Evolutionary conservation across 495 filamentous ascomycete genomes (phyloP).

Genomic region (Penicillium diatomitis): DNA sequence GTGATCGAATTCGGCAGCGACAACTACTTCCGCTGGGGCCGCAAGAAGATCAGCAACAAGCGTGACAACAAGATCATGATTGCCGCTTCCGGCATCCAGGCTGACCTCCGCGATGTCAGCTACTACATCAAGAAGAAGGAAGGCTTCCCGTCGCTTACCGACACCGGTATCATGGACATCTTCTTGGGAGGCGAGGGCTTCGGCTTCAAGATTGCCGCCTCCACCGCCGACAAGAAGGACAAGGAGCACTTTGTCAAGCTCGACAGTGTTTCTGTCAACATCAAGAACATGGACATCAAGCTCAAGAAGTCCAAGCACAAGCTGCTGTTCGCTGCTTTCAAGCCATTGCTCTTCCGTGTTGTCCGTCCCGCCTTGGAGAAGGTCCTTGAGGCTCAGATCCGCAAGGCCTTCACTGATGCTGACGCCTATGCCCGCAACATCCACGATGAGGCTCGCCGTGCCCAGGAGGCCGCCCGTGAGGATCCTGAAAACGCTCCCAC

Average conservation of each 20-base stretch:
- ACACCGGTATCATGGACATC: slow-evolving; percentile 85
- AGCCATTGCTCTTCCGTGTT: slow-evolving; percentile 76
- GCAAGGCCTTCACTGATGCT: slow-evolving; percentile 60
- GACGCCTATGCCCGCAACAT: slow-evolving; percentile 66
- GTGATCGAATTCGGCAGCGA: slow-evolving; percentile 83
- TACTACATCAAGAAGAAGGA: slow-evolving; percentile 96
- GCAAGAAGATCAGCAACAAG: slow-evolving; percentile 73
- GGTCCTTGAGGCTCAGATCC: slow-evolving; percentile 80
- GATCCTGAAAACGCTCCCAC: slow-evolving; percentile 72
- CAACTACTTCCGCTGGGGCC: slow-evolving; percentile 93
- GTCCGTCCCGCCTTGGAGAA: slow-evolving; percentile 78
- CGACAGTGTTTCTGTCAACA: slow-evolving; percentile 73
- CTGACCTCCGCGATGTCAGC: slow-evolving; percentile 59
- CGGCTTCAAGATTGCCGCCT: slow-evolving; percentile 84
- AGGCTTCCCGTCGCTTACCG: slow-evolving; percentile 85
- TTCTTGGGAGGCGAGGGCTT: slow-evolving; percentile 81
- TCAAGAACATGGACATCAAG: slow-evolving; percentile 83
- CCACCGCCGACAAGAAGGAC: slow-evolving; percentile 69
- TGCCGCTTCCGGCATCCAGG: slow-evolving; percentile 78
- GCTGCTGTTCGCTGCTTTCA: slow-evolving; percentile 76
- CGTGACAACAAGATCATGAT: slow-evolving; percentile 72
- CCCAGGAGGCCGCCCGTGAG: slow-evolving; percentile 52
- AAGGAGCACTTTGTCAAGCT: slow-evolving; percentile 85
- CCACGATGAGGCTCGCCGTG: slow-evolving; percentile 72
- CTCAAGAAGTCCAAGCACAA: slow-evolving; percentile 92